Evolutionary conservation across 2,329 filamentous ascomycete species (phyloP).

Genomic region (Cadophora sp.): DNA sequence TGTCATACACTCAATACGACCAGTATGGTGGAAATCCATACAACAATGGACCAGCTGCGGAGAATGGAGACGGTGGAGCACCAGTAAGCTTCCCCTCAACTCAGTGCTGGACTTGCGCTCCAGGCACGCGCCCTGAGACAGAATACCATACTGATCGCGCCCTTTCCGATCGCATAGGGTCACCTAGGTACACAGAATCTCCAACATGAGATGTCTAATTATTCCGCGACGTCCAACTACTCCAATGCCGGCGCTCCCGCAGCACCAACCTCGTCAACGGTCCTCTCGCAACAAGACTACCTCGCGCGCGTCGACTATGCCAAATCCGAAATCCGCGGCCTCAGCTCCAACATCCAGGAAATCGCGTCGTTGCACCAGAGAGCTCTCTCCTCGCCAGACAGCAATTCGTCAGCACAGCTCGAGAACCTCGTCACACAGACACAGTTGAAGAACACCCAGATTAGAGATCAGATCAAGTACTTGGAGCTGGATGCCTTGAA

Average conservation of each 20-base stretch:
- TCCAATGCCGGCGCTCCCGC: conserved; percentile 39
- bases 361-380: conserved; percentile 76
- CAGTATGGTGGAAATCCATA: conserved; percentile 65
- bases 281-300: conserved; percentile 71
- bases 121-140: neutral
- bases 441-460: conserved; percentile 74
- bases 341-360: conserved; percentile 70
- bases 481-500: conserved; percentile 74
- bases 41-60: conserved; percentile 56
- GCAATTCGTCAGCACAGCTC: conserved; percentile 56
- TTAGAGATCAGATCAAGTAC: conserved; percentile 80
- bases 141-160: conserved; percentile 13
- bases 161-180: conserved; percentile 14
- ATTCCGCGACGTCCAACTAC: conserved; percentile 40
- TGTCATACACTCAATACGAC: conserved; percentile 69
- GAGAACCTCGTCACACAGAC: conserved; percentile 73
- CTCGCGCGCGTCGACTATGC: conserved; percentile 70
- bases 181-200: conserved; percentile 35
- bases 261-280: conserved; percentile 39
- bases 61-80: conserved; percentile 44
- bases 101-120: neutral
- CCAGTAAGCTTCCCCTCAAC: conserved; percentile 18
- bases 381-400: conserved; percentile 70
- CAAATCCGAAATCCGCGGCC: conserved; percentile 70
- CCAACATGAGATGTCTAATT: conserved; percentile 41